A percentile compares a stretch with the other conserved stretches of the same genome.
These are phyloP conservation scores for Fusarium udum DNA, from an alignment of 2,329 filamentous ascomycete genomes.

Conservation along the genomic window DNA sequence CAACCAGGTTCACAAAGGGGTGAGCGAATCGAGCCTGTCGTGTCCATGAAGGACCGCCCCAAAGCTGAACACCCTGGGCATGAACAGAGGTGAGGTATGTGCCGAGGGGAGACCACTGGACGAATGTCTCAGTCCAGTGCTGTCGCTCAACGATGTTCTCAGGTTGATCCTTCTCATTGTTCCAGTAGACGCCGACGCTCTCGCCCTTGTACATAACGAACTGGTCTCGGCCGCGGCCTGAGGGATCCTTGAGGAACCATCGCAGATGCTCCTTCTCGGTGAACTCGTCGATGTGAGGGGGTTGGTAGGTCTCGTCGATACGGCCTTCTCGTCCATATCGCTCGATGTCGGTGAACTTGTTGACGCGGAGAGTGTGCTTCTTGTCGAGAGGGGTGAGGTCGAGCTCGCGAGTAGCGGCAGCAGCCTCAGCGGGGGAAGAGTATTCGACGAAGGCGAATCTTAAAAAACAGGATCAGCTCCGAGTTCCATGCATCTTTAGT, in stretches of 20 bases:
- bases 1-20: constrained; percentile 93
- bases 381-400: constrained; percentile 91
- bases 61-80: constrained; percentile 94
- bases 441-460: constrained; percentile 99
- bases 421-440: constrained; percentile 87
- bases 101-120: constrained; percentile 96
- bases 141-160: constrained; percentile 90
- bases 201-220: constrained; percentile 95
- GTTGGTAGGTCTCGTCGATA: constrained; percentile 88
- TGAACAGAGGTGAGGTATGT: constrained; percentile 96
- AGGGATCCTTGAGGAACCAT: constrained; percentile 88
- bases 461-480: constrained; percentile 25
- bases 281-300: constrained; percentile 85
- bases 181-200: constrained; percentile 95
- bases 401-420: constrained; percentile 87
- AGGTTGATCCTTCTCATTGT: constrained; percentile 91
- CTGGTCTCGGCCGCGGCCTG: constrained; percentile 86
- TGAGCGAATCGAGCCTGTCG: constrained; percentile 94
- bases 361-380: constrained; percentile 93
- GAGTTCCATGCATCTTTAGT: neutral
- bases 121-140: constrained; percentile 98
- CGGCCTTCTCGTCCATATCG: constrained; percentile 94
- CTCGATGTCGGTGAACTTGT: constrained; percentile 98
- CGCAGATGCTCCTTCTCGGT: constrained; percentile 92
- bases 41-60: constrained; percentile 90